Evolutionary conservation across 2,329 filamentous ascomycete genomes (phyloP).

Genomic region (Cordyceps militaris): DNA sequence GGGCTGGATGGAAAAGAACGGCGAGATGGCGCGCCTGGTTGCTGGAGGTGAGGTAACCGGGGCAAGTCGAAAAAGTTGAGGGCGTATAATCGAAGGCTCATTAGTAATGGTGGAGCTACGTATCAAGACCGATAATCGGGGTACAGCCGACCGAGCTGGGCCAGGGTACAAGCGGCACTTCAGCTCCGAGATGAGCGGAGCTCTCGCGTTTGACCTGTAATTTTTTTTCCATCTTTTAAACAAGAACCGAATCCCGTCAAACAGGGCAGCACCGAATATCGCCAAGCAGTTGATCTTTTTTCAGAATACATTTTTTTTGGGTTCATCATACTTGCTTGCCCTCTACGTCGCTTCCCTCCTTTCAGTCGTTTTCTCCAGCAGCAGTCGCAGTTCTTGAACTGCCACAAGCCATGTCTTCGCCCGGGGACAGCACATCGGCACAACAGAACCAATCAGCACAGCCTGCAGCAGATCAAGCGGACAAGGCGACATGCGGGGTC

Average conservation of each 20-base stretch:
- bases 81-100: conserved; percentile 14
- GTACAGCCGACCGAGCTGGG: neutral
- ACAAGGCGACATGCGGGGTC: conserved; percentile 37
- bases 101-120: conserved; percentile 29
- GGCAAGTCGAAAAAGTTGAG: neutral
- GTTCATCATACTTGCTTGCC: neutral
- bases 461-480: neutral
- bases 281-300: neutral
- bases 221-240: neutral
- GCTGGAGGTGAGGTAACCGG: neutral
- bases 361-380: neutral
- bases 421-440: neutral
- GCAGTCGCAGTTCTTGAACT: too few species aligned
- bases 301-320: neutral
- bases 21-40: neutral
- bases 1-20: neutral
- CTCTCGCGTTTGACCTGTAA: neutral
- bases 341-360: neutral
- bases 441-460: neutral
- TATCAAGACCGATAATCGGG: conserved; percentile 16
- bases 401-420: neutral
- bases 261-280: too few species aligned
- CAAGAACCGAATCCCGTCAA: neutral
- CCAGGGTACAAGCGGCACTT: neutral
- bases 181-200: neutral